phyloP scores from a whole-genome alignment of 148 eudicot species.

The Diospyros kaki region DNA sequence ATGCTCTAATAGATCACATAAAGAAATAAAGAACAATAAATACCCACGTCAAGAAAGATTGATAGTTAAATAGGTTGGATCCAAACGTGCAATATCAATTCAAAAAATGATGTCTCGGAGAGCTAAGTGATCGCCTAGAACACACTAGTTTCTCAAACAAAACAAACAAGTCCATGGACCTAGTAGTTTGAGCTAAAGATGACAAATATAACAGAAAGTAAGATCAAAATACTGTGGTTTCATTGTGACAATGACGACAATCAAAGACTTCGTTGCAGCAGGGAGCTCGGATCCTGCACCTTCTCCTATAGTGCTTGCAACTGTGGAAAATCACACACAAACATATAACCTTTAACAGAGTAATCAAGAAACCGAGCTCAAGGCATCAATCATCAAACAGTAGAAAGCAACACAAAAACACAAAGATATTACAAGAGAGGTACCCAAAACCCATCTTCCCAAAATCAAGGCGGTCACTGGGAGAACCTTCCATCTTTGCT shows the following conservation, averaged over 20 bases:
- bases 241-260: constrained; percentile 98
- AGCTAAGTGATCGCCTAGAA: not conserved
- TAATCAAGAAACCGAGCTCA: not conserved
- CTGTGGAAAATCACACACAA: constrained; percentile 20
- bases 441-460: constrained; percentile 99
- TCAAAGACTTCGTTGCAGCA: constrained; percentile 88
- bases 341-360: constrained; percentile 6
- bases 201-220: no score
- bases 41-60: constrained; percentile 8
- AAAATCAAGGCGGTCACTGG: constrained; percentile 77
- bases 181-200: no score
- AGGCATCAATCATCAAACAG: constrained; percentile 11
- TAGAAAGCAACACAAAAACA: not conserved
- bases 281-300: constrained; percentile 93
- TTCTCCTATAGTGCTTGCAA: constrained; percentile 93
- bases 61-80: not conserved
- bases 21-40: constrained; percentile 16
- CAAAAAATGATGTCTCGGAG: not conserved
- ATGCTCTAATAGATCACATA: constrained; percentile 39
- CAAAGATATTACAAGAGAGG: not conserved
- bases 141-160: no score
- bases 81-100: not conserved
- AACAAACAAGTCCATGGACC: no score
- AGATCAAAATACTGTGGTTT: constrained; percentile 48
- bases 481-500: constrained; percentile 54